phyloP scores from a whole-genome alignment of 176 grass and related monocot genomes.

The Bromus sterilis region DNA sequence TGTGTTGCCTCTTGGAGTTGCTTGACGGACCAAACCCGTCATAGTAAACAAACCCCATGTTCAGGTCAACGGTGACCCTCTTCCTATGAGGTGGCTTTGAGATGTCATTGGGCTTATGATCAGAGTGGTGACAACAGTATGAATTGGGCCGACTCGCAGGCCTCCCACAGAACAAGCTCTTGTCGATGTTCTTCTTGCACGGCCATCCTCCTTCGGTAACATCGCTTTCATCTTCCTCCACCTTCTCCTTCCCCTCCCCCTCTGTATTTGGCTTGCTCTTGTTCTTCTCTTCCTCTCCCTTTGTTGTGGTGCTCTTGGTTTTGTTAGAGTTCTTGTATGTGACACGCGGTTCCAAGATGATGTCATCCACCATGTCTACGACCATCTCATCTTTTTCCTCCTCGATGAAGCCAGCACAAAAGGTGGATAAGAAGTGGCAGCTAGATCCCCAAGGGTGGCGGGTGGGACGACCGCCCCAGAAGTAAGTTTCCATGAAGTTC shows the following conservation, averaged over 20 bases:
- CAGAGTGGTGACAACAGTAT: constrained; percentile 29
- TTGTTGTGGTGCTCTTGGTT: too few relatives aligned
- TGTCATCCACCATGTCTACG: too few relatives aligned
- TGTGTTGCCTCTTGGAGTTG: constrained; percentile 22
- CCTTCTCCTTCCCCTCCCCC: neutral
- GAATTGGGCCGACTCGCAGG: constrained; percentile 5
- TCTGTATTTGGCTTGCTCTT: neutral
- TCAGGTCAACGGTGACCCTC: neutral
- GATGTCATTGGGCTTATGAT: neutral
- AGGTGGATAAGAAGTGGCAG: too few relatives aligned
- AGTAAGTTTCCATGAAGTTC: too few relatives aligned
- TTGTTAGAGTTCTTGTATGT: too few relatives aligned
- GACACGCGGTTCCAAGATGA: too few relatives aligned
- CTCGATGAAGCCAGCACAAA: too few relatives aligned
- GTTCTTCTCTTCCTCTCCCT: neutral
- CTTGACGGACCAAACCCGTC: constrained; percentile 33
- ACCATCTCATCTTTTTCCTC: too few relatives aligned
- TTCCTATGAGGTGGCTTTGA: constrained; percentile 18
- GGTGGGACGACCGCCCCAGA: too few relatives aligned
- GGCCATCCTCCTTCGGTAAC: neutral
- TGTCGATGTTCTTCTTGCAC: constrained; percentile 44
- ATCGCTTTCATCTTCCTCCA: neutral
- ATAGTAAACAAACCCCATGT: constrained; percentile 48
- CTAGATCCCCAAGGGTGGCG: too few relatives aligned
- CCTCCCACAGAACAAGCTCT: constrained; percentile 13